Evolutionary conservation across 139 green algal genomes (phyloP).

Genomic region (Zygnema cylindricum): DNA sequence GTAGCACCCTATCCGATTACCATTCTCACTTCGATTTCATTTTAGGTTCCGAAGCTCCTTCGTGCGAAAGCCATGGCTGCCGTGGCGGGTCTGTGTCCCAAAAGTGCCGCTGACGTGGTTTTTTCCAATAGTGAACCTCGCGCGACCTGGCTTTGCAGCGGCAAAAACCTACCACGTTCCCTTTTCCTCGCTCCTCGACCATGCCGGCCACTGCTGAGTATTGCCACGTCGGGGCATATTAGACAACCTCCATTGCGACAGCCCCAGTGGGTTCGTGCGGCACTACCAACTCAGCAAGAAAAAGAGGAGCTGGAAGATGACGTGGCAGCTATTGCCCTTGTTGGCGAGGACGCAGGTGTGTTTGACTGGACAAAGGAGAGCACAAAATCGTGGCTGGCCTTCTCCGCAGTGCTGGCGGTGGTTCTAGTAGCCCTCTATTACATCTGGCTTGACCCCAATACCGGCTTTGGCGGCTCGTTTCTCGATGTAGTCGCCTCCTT

Average conservation of each 20-base stretch:
- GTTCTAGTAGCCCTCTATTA: conserved; percentile 84
- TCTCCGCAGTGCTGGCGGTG: conserved; percentile 76
- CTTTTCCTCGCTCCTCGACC: too few species aligned
- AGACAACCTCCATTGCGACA: background rate
- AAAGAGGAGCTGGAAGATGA: background rate
- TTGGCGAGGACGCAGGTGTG: conserved; percentile 88
- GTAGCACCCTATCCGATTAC: too few species aligned
- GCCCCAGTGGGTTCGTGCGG: background rate
- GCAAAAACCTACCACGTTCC: too few species aligned
- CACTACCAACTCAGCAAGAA: background rate
- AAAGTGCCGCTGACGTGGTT: too few species aligned
- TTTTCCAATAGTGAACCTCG: too few species aligned
- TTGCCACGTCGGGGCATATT: too few species aligned
- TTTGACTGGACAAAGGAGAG: conserved; percentile 83
- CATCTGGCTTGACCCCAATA: conserved; percentile 62
- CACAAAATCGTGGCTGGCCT: conserved; percentile 79
- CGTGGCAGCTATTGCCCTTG: conserved; percentile 25
- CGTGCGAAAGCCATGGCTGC: too few species aligned
- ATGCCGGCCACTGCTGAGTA: too few species aligned
- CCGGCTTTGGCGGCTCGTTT: conserved; percentile 70
- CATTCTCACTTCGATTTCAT: too few species aligned
- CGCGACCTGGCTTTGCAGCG: too few species aligned
- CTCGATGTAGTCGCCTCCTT: conserved; percentile 83
- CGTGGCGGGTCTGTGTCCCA: too few species aligned
- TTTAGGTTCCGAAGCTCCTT: too few species aligned